Evolutionary conservation across 106 monocot genomes (phyloP), one percentile per base, ranked within the genome.

Genomic region (Dioscorea dumetorum): DNA sequence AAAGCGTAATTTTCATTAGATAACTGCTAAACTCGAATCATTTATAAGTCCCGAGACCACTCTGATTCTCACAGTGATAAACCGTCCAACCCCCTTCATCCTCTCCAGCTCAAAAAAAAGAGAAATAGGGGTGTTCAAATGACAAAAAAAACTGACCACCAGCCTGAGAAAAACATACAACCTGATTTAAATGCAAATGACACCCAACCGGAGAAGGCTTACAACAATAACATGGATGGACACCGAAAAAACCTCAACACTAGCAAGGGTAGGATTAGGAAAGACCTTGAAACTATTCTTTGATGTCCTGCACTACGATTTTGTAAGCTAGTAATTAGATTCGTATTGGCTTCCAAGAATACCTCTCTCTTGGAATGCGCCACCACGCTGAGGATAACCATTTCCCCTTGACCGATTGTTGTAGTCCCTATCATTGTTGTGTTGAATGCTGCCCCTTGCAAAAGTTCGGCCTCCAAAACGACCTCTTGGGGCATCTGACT

Each of bases 331-430:
- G 12, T n/a, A 61, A 24, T 49, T 13, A 49, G 71, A 4, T 20
- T 61, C 61, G 24, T 58, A 71, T 20, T 69, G 69, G 60, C 50
- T 63, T 14, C 82, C 82, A 24, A 75, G 49, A 22, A 78, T 74
- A 24, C 74, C 85, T 61, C 78, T 69, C 15, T 81, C 81, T 31
- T 78, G 77, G 15, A 64, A 65, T 10, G 80, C 48, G 24, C 19
- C 60, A 23, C 74, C 73, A 54, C 54, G 54, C 33, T 61, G 78
- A 52, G 54, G 54, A 62, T 50, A 50, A 20, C 84, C 85, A 22
- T 85, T 85, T 63, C 80, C 77, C 63, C 74, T 74, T 22, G 69
- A 48, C 41, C 73, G 49, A 33, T 68, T 69, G 57, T 57, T 67
- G 33, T 66, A 72, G 4, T 70, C 72, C 61, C 32, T 21, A 18